Evolutionary conservation across 768 basidiomycete species (phyloP).

Genomic region (Thelephora ganbajun): DNA sequence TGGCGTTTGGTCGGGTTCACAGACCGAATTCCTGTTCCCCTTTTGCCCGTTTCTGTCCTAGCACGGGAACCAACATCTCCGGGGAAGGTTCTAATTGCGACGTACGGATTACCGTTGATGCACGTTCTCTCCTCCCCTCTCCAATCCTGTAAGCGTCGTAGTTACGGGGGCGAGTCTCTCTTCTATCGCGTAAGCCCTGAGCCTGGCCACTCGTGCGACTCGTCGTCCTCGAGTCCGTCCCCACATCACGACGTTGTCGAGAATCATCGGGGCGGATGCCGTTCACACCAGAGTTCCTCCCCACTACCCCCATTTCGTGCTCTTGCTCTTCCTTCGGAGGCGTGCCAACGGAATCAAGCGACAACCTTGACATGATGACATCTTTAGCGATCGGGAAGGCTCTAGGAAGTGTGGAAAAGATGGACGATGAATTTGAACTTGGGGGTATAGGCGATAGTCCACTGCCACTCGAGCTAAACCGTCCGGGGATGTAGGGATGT

Average conservation of each 20-base stretch:
- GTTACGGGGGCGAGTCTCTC: no score
- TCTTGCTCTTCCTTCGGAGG: constrained; percentile 16
- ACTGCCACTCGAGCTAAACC: not conserved
- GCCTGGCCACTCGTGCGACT: no score
- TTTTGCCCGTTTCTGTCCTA: not conserved
- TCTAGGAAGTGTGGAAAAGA: constrained; percentile 3
- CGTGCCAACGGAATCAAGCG: constrained; percentile 14
- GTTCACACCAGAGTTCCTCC: no score
- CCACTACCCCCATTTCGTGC: constrained; percentile 13
- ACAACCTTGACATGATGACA: constrained; percentile 8
- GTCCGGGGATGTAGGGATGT: not conserved
- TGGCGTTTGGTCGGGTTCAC: no score
- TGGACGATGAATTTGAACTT: constrained; percentile 3
- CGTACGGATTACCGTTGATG: constrained; percentile 9
- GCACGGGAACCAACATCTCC: constrained; percentile 15
- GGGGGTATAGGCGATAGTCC: constrained; percentile 6
- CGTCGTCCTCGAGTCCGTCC: no score
- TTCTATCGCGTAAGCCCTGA: no score
- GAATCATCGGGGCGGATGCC: no score
- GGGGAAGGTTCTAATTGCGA: constrained; percentile 18
- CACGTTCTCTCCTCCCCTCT: no score
- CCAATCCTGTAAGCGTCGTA: no score
- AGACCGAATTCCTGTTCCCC: no score
- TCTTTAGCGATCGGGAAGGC: not conserved
- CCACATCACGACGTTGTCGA: no score